These are phyloP conservation scores for Aureobasidium sp. DNA, from an alignment of 2,329 filamentous ascomycete genomes.

Conservation along the genomic window DNA sequence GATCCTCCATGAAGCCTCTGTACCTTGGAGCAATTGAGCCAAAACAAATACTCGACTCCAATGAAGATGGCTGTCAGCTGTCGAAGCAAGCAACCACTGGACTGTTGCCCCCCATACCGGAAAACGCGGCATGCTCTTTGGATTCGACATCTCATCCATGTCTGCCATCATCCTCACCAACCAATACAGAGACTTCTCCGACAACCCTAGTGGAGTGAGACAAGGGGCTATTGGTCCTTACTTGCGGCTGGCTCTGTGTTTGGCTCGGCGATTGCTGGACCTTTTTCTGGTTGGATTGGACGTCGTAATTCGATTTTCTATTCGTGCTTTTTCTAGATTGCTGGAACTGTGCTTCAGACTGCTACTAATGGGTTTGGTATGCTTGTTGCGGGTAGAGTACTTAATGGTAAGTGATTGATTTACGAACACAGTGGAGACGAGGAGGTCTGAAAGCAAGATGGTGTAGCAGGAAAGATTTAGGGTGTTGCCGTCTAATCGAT, in stretches of 20 bases:
- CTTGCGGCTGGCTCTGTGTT: constrained; percentile 42
- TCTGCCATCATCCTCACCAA: constrained; percentile 42
- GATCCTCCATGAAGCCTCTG: background rate
- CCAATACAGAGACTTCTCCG: constrained; percentile 44
- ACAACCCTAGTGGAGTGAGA: constrained; percentile 39
- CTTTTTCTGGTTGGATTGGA: constrained; percentile 40
- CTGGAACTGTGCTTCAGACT: constrained; percentile 35
- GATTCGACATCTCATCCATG: constrained; percentile 50
- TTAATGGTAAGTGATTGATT: constrained; percentile 26
- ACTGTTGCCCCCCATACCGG: too few relatives aligned
- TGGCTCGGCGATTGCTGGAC: constrained; percentile 37
- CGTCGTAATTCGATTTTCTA: constrained; percentile 40
- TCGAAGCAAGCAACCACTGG: too few relatives aligned
- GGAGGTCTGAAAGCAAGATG: constrained; percentile 15
- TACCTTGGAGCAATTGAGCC: too few relatives aligned
- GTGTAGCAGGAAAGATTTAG: background rate
- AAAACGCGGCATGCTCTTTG: constrained; percentile 35
- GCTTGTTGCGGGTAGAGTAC: constrained; percentile 35
- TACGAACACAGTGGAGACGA: background rate
- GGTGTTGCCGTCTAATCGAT: background rate
- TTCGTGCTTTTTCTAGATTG: constrained; percentile 42
- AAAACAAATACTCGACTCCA: too few relatives aligned
- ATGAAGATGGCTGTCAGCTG: too few relatives aligned
- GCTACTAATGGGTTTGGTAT: constrained; percentile 30
- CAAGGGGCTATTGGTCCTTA: constrained; percentile 45